Percentiles rank a stretch among this genome's conserved stretches.
Evolutionary conservation across 768 basidiomycete genomes (phyloP).

Genomic region (Rhodotorula graminis): DNA sequence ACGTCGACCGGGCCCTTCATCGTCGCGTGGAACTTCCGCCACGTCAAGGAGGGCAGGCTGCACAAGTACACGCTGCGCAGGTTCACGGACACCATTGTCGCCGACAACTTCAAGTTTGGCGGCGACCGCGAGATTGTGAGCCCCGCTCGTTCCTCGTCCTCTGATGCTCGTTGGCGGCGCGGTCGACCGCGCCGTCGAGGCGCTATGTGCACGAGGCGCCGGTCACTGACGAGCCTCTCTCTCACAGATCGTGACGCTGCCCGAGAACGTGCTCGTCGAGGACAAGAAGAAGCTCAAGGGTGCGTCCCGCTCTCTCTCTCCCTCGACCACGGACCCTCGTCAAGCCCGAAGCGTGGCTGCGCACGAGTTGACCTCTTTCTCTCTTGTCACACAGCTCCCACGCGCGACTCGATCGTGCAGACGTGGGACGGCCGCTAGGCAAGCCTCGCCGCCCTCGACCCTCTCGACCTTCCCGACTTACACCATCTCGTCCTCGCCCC

Average conservation of each 20-base stretch:
- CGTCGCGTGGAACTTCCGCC: constrained; percentile 83
- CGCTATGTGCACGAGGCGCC: too few relatives aligned
- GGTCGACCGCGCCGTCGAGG: too few relatives aligned
- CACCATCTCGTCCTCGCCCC: too few relatives aligned
- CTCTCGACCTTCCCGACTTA: too few relatives aligned
- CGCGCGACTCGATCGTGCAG: constrained; percentile 29
- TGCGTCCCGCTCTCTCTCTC: neutral
- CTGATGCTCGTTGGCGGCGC: neutral
- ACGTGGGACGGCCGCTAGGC: constrained; percentile 28
- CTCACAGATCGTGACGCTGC: constrained; percentile 82
- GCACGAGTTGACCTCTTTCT: too few relatives aligned
- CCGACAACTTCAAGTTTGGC: constrained; percentile 96
- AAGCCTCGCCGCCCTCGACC: too few relatives aligned
- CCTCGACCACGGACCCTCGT: too few relatives aligned
- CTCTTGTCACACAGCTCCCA: constrained; percentile 9
- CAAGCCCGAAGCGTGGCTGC: too few relatives aligned
- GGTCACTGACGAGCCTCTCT: too few relatives aligned
- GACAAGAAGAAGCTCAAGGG: constrained; percentile 86
- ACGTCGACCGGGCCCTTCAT: constrained; percentile 69
- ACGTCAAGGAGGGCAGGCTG: constrained; percentile 84
- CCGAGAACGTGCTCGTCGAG: constrained; percentile 85
- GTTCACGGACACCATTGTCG: constrained; percentile 89
- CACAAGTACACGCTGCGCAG: constrained; percentile 92
- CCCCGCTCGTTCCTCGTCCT: constrained; percentile 44
- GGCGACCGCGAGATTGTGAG: constrained; percentile 89